Conservation (phyloP, 768 basidiomycete species). For the Cyclocybe cylindracea region DNA sequence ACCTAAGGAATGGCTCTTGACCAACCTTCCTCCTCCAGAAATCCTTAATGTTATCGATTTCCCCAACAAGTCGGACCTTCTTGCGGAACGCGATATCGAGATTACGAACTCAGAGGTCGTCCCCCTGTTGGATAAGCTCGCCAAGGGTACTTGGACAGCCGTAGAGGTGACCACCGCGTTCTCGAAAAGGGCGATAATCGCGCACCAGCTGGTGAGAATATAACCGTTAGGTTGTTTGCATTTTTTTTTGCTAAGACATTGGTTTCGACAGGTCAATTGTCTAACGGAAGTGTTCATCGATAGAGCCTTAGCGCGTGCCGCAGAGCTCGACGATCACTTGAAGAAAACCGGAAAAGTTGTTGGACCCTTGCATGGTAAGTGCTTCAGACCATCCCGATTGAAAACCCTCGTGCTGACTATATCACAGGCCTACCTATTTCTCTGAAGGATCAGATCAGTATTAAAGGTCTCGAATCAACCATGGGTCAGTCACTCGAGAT, state of each 20-base stretch:
- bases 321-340: constrained; percentile 64
- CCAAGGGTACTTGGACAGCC: constrained; percentile 55
- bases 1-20: constrained; percentile 65
- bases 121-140: constrained; percentile 53
- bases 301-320: constrained; percentile 62
- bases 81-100: constrained; percentile 51
- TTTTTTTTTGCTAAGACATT: neutral
- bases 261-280: constrained; percentile 65
- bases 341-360: constrained; percentile 61
- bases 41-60: constrained; percentile 54
- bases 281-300: constrained; percentile 85
- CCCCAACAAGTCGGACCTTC: constrained; percentile 56
- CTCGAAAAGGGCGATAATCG: constrained; percentile 75
- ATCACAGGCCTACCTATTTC: constrained; percentile 59
- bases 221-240: neutral
- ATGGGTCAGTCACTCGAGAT: constrained; percentile 45
- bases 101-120: constrained; percentile 46
- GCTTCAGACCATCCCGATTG: neutral
- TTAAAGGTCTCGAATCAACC: constrained; percentile 69
- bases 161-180: constrained; percentile 74
- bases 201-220: constrained; percentile 68
- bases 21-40: constrained; percentile 43
- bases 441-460: constrained; percentile 71
- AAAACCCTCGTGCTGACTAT: neutral
- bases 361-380: constrained; percentile 69